Base-by-base conservation (phyloP, 257 asterid species). In the Primulina huaijiensis region DNA sequence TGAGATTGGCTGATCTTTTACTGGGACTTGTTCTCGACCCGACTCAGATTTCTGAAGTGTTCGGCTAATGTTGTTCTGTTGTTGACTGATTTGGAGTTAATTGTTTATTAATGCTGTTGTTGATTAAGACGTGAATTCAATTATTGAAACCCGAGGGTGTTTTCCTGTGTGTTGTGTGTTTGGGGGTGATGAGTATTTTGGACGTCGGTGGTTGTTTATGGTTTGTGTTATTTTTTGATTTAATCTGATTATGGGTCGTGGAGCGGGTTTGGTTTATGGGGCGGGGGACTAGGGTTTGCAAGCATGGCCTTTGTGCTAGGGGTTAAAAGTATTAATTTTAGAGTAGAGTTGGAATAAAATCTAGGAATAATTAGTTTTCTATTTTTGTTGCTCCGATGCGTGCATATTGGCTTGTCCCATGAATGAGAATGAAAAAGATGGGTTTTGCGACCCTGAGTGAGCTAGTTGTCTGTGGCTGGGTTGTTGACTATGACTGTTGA, bases 11-110 rank as follows among this genome's bases (percentile, higher is more conserved):
- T 67, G 74, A 78, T 75, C 70, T 17, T 66, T 76, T 63, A 40
- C 70, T 67, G 58, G 73, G 68, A 58, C 74, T 64, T 35, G 53
- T 79, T 55, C 30, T 59, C 80, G 82, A 82, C 77, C 80, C 77
- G 82, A 55, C 69, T 66, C 34, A 7, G 69, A 64, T 40, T 40
- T 40, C 50, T 40, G 50, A 17, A 40, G 10, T 40, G 2, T 64
- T 12, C 55, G 19, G 4, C 55, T 43, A 43, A 43, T 43, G 55
- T 43, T 43, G 17, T 43, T 11, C n/a, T 14, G 5, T 35, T 35
- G 43, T 43, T 12, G 55, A 38, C 21, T 65, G 65, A 73, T 75
- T 76, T 75, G 74, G 73, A 72, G 59, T 55, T 70, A 64, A 40
- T 60, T 35, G 10, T 43, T 43, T 9, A 11, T 40, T 33, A 33